A percentile compares a stretch with the other conserved stretches of the same genome.
These are phyloP conservation scores for Chernovozyma sophiae-reginae DNA, from an alignment of 1,139 yeast genomes.

Conservation along the genomic window DNA sequence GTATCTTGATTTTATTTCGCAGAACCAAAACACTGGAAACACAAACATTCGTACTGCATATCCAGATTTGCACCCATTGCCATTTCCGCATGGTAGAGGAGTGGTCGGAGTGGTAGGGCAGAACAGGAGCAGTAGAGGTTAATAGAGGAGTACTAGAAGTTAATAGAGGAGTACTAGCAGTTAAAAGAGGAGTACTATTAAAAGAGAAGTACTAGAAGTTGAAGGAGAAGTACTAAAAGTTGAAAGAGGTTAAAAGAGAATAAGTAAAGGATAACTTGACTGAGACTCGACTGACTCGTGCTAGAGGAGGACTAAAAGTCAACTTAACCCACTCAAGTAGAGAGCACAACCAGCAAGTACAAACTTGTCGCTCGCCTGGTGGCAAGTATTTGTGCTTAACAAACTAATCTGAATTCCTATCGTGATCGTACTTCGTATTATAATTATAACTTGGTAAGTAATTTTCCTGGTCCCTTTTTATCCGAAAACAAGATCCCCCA, in stretches of 20 bases:
- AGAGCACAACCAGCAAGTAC: too few relatives aligned
- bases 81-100: too few relatives aligned
- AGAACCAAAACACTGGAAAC: background rate
- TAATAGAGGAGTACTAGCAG: too few relatives aligned
- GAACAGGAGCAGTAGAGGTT: too few relatives aligned
- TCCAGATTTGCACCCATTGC: slow-evolving; percentile 7
- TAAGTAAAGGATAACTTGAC: background rate
- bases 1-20: background rate
- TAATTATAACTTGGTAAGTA: slow-evolving; percentile 17
- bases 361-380: too few relatives aligned
- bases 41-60: slow-evolving; percentile 1
- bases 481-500: slow-evolving; percentile 41
- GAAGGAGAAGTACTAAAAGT: background rate
- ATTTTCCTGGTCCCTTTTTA: slow-evolving; percentile 28
- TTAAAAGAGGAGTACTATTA: background rate
- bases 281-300: too few relatives aligned
- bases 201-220: background rate
- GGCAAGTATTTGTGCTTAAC: too few relatives aligned
- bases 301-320: too few relatives aligned
- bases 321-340: too few relatives aligned
- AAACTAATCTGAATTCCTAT: too few relatives aligned
- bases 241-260: background rate
- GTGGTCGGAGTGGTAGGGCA: too few relatives aligned
- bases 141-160: too few relatives aligned
- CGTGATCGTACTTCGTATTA: background rate